These are phyloP conservation scores for Canavalia gladiata DNA, from an alignment of 306 rosid genomes.

Conservation along the genomic window DNA sequence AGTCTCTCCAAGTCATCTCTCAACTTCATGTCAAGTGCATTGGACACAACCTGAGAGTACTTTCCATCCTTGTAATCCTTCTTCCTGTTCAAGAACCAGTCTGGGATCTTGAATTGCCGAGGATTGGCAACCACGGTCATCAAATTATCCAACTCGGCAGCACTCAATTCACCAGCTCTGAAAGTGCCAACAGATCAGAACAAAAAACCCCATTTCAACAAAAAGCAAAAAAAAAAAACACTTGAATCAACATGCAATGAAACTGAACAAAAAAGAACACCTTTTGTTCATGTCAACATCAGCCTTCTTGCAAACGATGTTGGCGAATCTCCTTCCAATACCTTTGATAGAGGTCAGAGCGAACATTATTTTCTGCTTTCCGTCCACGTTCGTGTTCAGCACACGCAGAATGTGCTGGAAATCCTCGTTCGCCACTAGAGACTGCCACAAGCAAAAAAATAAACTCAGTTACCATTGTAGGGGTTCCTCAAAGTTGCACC, in stretches of 20 bases:
- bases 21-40: conserved; percentile 61
- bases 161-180: conserved; percentile 66
- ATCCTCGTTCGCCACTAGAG: conserved; percentile 66
- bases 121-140: conserved; percentile 66
- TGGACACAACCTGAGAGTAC: conserved; percentile 62
- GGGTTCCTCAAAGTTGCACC: not conserved
- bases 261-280: not conserved
- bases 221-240: not conserved
- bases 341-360: conserved; percentile 69
- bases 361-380: conserved; percentile 68
- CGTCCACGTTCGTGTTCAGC: conserved; percentile 64
- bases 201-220: not conserved
- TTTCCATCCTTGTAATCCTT: conserved; percentile 71
- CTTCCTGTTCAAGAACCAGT: conserved; percentile 66
- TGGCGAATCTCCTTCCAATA: conserved; percentile 61
- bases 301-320: conserved; percentile 62
- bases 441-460: conserved; percentile 21
- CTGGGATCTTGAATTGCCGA: conserved; percentile 63
- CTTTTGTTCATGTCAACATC: conserved; percentile 69
- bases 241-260: not conserved
- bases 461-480: not conserved
- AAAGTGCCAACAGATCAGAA: not conserved
- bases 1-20: conserved; percentile 68
- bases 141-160: conserved; percentile 64
- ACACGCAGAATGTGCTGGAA: conserved; percentile 71